Conservation (phyloP, 345 rosid species). For the Cochlearia excelsa region DNA sequence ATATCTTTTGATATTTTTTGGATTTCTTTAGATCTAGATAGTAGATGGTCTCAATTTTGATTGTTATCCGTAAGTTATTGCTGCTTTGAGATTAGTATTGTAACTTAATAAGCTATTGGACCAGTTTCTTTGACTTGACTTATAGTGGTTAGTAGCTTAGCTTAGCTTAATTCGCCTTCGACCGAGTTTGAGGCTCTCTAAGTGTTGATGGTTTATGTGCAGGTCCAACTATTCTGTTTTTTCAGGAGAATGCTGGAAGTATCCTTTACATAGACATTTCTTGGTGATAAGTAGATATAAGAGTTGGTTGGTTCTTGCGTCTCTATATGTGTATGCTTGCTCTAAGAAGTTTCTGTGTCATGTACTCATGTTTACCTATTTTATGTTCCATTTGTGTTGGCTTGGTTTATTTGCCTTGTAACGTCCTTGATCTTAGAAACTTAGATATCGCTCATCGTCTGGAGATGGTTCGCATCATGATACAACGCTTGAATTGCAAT, state of each 20-base stretch:
- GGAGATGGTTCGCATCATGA: constrained; percentile 88
- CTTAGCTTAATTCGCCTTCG: too few species aligned
- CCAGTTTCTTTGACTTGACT: neutral
- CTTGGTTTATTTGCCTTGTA: constrained; percentile 2
- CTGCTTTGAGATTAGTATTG: neutral
- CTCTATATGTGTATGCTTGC: too few species aligned
- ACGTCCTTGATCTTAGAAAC: constrained; percentile 50
- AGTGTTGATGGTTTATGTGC: constrained; percentile 39
- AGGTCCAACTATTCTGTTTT: constrained; percentile 96
- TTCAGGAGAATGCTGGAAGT: constrained; percentile 99
- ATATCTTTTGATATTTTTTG: neutral
- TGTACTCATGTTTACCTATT: neutral
- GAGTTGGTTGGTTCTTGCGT: neutral
- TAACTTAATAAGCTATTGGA: neutral
- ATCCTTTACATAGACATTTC: constrained; percentile 49
- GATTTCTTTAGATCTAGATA: constrained; percentile 9
- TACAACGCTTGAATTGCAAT: constrained; percentile 84
- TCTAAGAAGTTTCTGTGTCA: too few species aligned
- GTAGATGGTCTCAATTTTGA: constrained; percentile 12
- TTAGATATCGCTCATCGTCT: constrained; percentile 97
- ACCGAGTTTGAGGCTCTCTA: neutral
- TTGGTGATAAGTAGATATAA: constrained; percentile 6
- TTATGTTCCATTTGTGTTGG: neutral
- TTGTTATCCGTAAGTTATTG: constrained; percentile 1
- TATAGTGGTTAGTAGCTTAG: constrained; percentile 19